Conservation (phyloP, 2,329 filamentous ascomycete genomes). For the Colletotrichum theobromicola region DNA sequence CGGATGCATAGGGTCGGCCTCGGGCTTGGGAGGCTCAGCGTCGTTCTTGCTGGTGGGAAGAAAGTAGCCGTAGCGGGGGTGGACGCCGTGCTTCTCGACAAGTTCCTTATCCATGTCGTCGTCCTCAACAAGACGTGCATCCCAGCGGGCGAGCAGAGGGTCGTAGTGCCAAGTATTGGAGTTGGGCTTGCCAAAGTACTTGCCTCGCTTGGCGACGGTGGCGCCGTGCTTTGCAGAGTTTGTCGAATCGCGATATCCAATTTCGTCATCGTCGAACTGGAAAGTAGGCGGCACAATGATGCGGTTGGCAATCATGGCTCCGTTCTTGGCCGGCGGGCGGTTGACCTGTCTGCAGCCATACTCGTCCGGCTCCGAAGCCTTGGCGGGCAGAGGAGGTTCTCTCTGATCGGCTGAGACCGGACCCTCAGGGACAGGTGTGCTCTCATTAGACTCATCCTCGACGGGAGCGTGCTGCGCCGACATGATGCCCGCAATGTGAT, state of each 20-base stretch:
- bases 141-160: slow-evolving; percentile 57
- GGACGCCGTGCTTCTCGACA: slow-evolving; percentile 54
- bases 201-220: slow-evolving; percentile 57
- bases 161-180: slow-evolving; percentile 60
- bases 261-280: slow-evolving; percentile 57
- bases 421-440: slow-evolving; percentile 21
- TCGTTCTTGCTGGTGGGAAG: slow-evolving; percentile 53
- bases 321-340: slow-evolving; percentile 42
- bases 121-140: slow-evolving; percentile 52
- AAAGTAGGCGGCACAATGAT: slow-evolving; percentile 57
- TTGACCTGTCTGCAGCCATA: slow-evolving; percentile 55
- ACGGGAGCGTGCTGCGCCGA: slow-evolving; percentile 32
- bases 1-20: slow-evolving; percentile 50
- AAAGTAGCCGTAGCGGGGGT: slow-evolving; percentile 60
- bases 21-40: slow-evolving; percentile 41
- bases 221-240: slow-evolving; percentile 61
- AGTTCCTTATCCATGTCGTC: slow-evolving; percentile 57
- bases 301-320: slow-evolving; percentile 50
- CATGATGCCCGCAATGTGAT: slow-evolving; percentile 31
- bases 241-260: slow-evolving; percentile 64
- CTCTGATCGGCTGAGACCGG: slow-evolving; percentile 31
- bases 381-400: slow-evolving; percentile 32
- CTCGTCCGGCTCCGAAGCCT: slow-evolving; percentile 51
- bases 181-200: slow-evolving; percentile 59
- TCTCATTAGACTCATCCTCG: slow-evolving; percentile 32